phyloP scores from a whole-genome alignment of 2,329 filamentous ascomycete species.

The Zymoseptoria ardabiliae region DNA sequence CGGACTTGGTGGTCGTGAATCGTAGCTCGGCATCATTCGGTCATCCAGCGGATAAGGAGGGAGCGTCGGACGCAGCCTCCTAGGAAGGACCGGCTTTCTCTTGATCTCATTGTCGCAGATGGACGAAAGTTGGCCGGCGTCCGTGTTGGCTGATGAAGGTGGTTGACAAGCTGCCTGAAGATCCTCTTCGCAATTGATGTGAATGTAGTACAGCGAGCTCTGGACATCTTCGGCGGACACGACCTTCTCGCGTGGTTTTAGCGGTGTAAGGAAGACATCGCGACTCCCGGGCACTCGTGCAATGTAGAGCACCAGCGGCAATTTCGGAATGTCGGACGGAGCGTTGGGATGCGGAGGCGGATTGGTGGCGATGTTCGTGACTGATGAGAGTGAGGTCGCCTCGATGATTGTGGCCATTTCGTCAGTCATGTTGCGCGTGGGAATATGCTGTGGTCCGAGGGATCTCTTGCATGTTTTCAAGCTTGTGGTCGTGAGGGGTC shows the following conservation, averaged over 20 bases:
- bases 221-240: conserved; percentile 82
- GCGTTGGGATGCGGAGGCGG: conserved; percentile 80
- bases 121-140: conserved; percentile 16
- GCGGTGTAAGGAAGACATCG: conserved; percentile 86
- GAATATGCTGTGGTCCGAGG: neutral
- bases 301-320: conserved; percentile 80
- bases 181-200: conserved; percentile 58
- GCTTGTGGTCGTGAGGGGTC: too few species aligned
- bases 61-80: conserved; percentile 9
- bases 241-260: conserved; percentile 81
- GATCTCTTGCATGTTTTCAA: too few species aligned
- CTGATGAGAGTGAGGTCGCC: conserved; percentile 71
- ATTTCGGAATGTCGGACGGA: conserved; percentile 59
- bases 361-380: conserved; percentile 75
- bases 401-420: conserved; percentile 48
- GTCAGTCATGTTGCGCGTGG: conserved; percentile 17
- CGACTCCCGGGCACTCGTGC: conserved; percentile 84
- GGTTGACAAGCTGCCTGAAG: conserved; percentile 38
- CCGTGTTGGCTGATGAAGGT: conserved; percentile 16
- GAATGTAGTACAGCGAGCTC: conserved; percentile 84
- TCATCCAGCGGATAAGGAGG: conserved; percentile 17
- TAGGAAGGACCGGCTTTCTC: conserved; percentile 15
- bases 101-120: conserved; percentile 9
- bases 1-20: conserved; percentile 3
- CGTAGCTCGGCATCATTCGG: conserved; percentile 1